phyloP scores from a whole-genome alignment of 306 rosid species.

The Quercus agrifolia region DNA sequence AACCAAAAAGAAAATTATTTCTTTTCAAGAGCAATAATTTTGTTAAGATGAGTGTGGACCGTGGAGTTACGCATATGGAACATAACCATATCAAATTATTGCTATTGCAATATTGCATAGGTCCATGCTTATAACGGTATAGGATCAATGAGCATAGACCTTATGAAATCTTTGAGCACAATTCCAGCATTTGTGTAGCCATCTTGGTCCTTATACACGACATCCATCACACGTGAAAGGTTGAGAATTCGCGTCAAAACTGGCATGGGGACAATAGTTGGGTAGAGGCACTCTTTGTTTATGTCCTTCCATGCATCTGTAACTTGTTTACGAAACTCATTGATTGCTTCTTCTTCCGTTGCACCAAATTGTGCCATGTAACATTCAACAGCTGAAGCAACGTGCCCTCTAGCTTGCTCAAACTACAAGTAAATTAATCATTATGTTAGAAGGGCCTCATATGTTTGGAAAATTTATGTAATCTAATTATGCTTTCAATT shows the following conservation, averaged over 20 bases:
- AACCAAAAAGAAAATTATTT: too few species aligned
- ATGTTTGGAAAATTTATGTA: neutral
- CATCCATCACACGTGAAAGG: slow-evolving; percentile 25
- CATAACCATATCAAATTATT: too few species aligned
- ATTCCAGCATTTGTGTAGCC: neutral
- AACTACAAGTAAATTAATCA: neutral
- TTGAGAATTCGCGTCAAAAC: slow-evolving; percentile 30
- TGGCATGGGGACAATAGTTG: slow-evolving; percentile 16
- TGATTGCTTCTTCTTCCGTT: neutral
- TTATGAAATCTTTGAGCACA: neutral
- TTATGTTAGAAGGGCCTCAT: neutral
- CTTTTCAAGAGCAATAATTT: too few species aligned
- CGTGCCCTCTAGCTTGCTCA: slow-evolving; percentile 29
- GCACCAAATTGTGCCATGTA: slow-evolving; percentile 17
- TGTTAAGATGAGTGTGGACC: too few species aligned
- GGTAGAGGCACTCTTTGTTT: slow-evolving; percentile 34
- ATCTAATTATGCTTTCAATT: neutral
- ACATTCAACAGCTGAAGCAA: slow-evolving; percentile 27
- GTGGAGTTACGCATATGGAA: too few species aligned
- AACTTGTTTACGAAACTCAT: neutral
- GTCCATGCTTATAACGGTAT: neutral
- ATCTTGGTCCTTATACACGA: neutral
- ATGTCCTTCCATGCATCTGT: slow-evolving; percentile 36
- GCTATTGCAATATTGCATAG: neutral
- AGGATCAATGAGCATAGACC: neutral